Evolutionary conservation across 805 yeast genomes (phyloP), one percentile per base, ranked within the genome.

Genomic region (Ogataea zsoltii): DNA sequence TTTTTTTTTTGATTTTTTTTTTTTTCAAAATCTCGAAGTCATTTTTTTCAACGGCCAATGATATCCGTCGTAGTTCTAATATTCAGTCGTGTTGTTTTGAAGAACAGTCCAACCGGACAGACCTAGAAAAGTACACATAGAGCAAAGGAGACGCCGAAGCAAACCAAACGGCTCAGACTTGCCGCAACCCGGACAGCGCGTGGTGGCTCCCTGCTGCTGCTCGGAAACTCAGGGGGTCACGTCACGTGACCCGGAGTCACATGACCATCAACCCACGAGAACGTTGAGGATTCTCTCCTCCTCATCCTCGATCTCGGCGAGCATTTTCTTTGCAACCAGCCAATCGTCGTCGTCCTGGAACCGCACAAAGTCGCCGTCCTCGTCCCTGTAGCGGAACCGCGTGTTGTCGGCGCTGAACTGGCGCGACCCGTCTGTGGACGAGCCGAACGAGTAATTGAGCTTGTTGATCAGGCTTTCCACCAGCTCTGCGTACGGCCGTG

Each of bases 341-440:
- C 96, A 86, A 62, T 92, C 98, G 42, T 92, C 97, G 50, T 85
- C 85, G 26, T 89, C 80, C 54, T 83, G 86, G 66, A 92, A 80
- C 38, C 86, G 82, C 34, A 94, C 95, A 62, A 79, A 85, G 63
- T 94, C 99, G 14, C 96, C 97, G 62, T 94, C 99, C 66, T 94
- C 99, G 65, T 94, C 99, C 61, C 81, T 82, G 62, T 89, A 92
- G 64, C 83, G 83, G 49, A 94, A 74, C 57, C 85, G 77, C 32
- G 77, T 67, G 15, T 30, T 48, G 1, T 45, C 48, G 12, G 44
- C 19, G 3, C 35, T 17, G 67, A 71, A 43, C 38, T 37, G 28
- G 41, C 38, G 63, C 62, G n/a, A 58, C 50, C 45, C 53, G 25
- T 50, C 52, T 4, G 41, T 31, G 12, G 65, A 73, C 18, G 83